A percentile compares a stretch with the other conserved stretches of the same genome.
Conservation (phyloP, 768 basidiomycete genomes). For the Rubroboletus pulcherrimus region DNA sequence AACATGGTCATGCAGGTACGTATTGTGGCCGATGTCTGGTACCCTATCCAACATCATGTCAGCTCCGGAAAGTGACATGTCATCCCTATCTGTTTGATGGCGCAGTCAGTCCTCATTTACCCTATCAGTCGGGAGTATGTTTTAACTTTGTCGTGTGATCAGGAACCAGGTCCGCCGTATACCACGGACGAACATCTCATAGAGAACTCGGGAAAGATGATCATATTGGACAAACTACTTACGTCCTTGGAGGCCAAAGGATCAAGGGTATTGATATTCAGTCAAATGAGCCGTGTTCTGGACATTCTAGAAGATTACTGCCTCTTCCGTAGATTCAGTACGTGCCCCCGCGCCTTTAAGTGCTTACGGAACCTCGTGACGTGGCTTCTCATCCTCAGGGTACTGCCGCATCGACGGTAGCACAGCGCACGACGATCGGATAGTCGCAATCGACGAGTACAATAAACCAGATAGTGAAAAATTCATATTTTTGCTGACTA, state of each 20-base stretch:
- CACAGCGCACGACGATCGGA: conserved; percentile 96
- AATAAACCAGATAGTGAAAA: conserved; percentile 92
- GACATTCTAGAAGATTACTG: conserved; percentile 98
- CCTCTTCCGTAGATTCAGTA: conserved; percentile 84
- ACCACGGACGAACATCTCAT: conserved; percentile 97
- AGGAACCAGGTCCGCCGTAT: conserved; percentile 98
- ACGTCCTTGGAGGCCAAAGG: conserved; percentile 85
- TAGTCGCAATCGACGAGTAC: conserved; percentile 94
- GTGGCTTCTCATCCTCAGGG: conserved; percentile 41
- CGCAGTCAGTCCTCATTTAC: conserved; percentile 48
- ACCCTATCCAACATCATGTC: background rate
- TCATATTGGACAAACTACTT: conserved; percentile 93
- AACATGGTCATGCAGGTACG: conserved; percentile 99
- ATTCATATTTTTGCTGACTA: conserved; percentile 95
- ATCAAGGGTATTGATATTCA: conserved; percentile 95
- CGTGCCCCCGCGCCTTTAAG: conserved; percentile 27
- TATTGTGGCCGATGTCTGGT: background rate
- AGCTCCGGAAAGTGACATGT: conserved; percentile 81
- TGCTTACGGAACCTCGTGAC: conserved; percentile 1
- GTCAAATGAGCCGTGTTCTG: conserved; percentile 96
- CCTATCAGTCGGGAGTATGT: background rate
- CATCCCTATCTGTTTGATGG: conserved; percentile 93
- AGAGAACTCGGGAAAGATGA: conserved; percentile 94
- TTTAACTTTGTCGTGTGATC: background rate
- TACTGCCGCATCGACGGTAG: conserved; percentile 97